These are phyloP conservation scores for Chaetomium sp. DNA, from an alignment of 2,329 filamentous ascomycete genomes.

Conservation along the genomic window DNA sequence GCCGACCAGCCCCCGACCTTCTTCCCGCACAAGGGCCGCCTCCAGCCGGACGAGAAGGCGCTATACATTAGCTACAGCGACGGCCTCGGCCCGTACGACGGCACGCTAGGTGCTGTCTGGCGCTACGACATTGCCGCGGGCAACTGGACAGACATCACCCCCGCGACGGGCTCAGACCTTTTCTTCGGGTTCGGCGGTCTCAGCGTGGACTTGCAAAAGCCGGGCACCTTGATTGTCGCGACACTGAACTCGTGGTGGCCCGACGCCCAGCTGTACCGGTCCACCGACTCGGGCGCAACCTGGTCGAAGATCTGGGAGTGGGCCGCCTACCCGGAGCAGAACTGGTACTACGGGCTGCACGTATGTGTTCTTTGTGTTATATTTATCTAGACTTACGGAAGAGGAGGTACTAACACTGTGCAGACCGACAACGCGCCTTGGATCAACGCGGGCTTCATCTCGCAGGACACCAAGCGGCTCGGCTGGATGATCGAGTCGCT, in stretches of 20 bases:
- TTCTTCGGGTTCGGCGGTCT: conserved; percentile 52
- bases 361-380: conserved; percentile 4
- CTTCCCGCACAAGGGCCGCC: conserved; percentile 48
- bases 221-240: conserved; percentile 51
- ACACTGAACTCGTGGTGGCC: conserved; percentile 55
- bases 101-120: conserved; percentile 45
- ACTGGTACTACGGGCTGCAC: conserved; percentile 36
- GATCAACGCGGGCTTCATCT: conserved; percentile 44
- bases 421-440: conserved; percentile 45
- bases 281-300: conserved; percentile 46
- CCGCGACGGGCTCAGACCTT: conserved; percentile 40
- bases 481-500: conserved; percentile 58
- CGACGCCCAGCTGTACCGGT: conserved; percentile 50
- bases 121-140: conserved; percentile 44
- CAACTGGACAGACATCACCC: conserved; percentile 52
- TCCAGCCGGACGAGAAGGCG: conserved; percentile 45
- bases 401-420: background rate
- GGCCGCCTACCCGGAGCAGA: conserved; percentile 38
- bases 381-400: background rate
- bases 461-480: conserved; percentile 42
- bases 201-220: conserved; percentile 45
- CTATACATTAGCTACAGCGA: conserved; percentile 50
- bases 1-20: conserved; percentile 43
- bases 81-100: conserved; percentile 52
- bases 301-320: conserved; percentile 51